Evolutionary conservation across 2,329 filamentous ascomycete genomes (phyloP).

Genomic region (Chrysosporium queenslandicum): DNA sequence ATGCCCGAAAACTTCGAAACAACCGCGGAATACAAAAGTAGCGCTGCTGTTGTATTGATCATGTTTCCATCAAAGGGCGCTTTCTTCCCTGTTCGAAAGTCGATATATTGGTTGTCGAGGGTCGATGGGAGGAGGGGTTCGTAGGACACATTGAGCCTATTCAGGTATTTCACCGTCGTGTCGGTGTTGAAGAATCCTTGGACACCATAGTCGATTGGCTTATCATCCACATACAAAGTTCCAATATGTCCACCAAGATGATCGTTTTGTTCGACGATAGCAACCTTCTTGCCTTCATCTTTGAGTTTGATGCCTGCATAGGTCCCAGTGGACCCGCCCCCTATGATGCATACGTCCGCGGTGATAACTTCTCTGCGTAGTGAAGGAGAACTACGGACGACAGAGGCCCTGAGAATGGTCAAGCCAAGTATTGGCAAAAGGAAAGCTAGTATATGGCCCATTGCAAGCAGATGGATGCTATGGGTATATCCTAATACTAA

Average conservation of each 20-base stretch:
- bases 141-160: slow-evolving; percentile 18
- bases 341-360: slow-evolving; percentile 25
- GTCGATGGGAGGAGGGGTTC: neutral
- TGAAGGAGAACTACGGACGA: neutral
- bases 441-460: neutral
- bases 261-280: slow-evolving; percentile 23
- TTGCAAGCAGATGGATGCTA: neutral
- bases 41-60: neutral
- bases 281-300: slow-evolving; percentile 21
- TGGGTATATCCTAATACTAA: no score
- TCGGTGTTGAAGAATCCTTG: slow-evolving; percentile 20
- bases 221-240: slow-evolving; percentile 19
- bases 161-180: slow-evolving; percentile 20
- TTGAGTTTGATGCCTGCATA: slow-evolving; percentile 25
- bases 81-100: slow-evolving; percentile 10
- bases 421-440: neutral
- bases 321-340: slow-evolving; percentile 24
- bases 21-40: slow-evolving; percentile 7
- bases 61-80: neutral
- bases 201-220: slow-evolving; percentile 27
- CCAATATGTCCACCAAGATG: slow-evolving; percentile 24
- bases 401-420: neutral
- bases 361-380: slow-evolving; percentile 12
- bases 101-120: neutral
- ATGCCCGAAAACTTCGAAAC: slow-evolving; percentile 4